These are phyloP conservation scores for Fraxinus dipetala DNA, from an alignment of 305 asterid species.

Conservation along the genomic window DNA sequence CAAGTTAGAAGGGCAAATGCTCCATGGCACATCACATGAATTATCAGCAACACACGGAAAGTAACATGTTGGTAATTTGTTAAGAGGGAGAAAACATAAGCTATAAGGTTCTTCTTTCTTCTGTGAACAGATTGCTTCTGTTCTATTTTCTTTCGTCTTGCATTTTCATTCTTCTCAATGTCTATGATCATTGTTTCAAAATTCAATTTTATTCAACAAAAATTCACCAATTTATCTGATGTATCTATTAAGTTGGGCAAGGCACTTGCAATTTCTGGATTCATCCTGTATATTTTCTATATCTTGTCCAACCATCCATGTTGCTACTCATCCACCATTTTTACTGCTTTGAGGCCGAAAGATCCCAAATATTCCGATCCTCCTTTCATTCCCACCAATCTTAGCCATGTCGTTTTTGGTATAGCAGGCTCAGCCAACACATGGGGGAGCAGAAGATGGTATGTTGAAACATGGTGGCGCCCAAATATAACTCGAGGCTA, in stretches of 20 bases:
- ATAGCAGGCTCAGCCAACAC: slow-evolving; percentile 31
- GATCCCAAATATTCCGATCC: not conserved
- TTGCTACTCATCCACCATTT: slow-evolving; percentile 17
- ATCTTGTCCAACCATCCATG: slow-evolving; percentile 24
- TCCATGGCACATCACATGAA: slow-evolving; percentile 23
- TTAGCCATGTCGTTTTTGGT: slow-evolving; percentile 34
- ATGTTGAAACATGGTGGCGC: slow-evolving; percentile 34
- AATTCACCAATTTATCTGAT: not conserved
- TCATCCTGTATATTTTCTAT: slow-evolving; percentile 24
- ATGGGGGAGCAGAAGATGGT: slow-evolving; percentile 21
- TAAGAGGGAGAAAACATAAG: not conserved
- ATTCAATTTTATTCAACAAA: slow-evolving; percentile 9
- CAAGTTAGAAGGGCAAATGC: slow-evolving; percentile 4
- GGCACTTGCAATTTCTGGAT: slow-evolving; percentile 23
- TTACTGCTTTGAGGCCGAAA: slow-evolving; percentile 12
- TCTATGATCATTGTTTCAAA: not conserved
- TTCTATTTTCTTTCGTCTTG: not conserved
- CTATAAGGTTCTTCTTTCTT: not conserved
- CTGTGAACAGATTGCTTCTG: not conserved
- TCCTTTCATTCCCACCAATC: slow-evolving; percentile 19
- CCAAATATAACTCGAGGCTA: slow-evolving; percentile 33
- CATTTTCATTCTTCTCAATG: not conserved
- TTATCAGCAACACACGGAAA: not conserved
- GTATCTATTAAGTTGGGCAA: slow-evolving; percentile 20
- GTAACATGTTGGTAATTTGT: not conserved